phyloP scores from a whole-genome alignment of 2,329 filamentous ascomycete genomes.

The Bipolaris bicolor region DNA sequence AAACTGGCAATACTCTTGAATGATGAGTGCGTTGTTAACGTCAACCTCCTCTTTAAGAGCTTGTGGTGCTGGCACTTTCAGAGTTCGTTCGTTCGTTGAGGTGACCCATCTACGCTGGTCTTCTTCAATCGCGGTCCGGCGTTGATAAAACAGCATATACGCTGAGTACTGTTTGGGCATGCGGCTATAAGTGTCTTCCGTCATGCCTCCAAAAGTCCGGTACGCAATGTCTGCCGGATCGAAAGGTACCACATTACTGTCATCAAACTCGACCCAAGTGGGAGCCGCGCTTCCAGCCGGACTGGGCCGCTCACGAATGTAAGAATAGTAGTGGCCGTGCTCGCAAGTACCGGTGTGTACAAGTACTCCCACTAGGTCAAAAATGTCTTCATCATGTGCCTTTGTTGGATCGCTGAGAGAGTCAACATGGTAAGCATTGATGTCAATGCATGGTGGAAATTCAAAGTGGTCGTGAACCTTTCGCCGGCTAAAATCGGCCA shows the following conservation, averaged over 20 bases:
- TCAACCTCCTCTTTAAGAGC: slow-evolving; percentile 63
- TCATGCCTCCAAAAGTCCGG: slow-evolving; percentile 68
- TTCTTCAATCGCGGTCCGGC: slow-evolving; percentile 67
- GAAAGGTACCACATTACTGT: slow-evolving; percentile 79
- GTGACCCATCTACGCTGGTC: slow-evolving; percentile 46
- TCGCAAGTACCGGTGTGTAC: slow-evolving; percentile 93
- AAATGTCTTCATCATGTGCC: slow-evolving; percentile 71
- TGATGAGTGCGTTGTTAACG: slow-evolving; percentile 72
- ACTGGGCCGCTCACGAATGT: slow-evolving; percentile 78
- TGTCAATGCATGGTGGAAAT: slow-evolving; percentile 83
- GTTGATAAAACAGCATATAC: slow-evolving; percentile 98
- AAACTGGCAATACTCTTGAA: slow-evolving; percentile 79
- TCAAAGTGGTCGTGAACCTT: slow-evolving; percentile 97
- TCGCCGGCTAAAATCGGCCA: slow-evolving; percentile 76
- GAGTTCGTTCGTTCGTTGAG: slow-evolving; percentile 52
- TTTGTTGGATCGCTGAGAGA: slow-evolving; percentile 70
- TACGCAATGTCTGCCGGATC: slow-evolving; percentile 74
- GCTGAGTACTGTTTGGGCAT: slow-evolving; percentile 65
- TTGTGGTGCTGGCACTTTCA: slow-evolving; percentile 55
- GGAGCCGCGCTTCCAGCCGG: slow-evolving; percentile 51
- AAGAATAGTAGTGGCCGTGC: slow-evolving; percentile 97
- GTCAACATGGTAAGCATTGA: slow-evolving; percentile 89
- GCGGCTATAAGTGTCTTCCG: slow-evolving; percentile 38
- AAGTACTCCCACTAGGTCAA: slow-evolving; percentile 92
- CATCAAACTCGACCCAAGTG: slow-evolving; percentile 92